Conservation (phyloP, 2,329 filamentous ascomycete genomes). For the Neonectria coccinea region DNA sequence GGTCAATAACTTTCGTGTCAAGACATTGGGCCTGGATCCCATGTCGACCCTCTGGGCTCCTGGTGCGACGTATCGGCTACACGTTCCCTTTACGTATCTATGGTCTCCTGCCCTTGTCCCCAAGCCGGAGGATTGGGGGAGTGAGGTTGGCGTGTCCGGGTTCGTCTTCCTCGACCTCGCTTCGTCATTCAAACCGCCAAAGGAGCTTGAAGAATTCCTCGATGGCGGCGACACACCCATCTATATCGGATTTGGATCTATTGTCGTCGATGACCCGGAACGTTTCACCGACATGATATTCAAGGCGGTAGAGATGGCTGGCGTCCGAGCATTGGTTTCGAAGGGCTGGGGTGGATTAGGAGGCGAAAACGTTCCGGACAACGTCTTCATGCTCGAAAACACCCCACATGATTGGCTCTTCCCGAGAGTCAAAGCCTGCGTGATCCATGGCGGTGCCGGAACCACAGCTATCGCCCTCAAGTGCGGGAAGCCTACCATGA, state of each 20-base stretch:
- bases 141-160: constrained; percentile 78
- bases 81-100: constrained; percentile 81
- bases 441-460: constrained; percentile 83
- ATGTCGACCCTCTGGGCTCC: constrained; percentile 83
- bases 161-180: constrained; percentile 83
- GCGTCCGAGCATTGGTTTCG: constrained; percentile 77
- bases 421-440: constrained; percentile 71
- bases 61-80: constrained; percentile 76
- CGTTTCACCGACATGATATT: constrained; percentile 78
- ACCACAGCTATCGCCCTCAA: constrained; percentile 81
- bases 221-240: constrained; percentile 69
- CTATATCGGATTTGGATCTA: constrained; percentile 82
- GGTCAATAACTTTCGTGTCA: constrained; percentile 78
- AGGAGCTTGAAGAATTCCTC: constrained; percentile 67
- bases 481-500: constrained; percentile 77
- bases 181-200: constrained; percentile 68
- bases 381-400: constrained; percentile 79
- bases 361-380: constrained; percentile 66
- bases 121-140: constrained; percentile 76
- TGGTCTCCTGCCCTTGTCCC: constrained; percentile 75
- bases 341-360: constrained; percentile 83
- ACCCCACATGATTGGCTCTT: constrained; percentile 84
- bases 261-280: constrained; percentile 79
- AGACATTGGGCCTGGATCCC: constrained; percentile 77
- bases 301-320: constrained; percentile 72